Evolutionary conservation across 1,284 basidiomycete species (phyloP), one percentile per base, ranked within the genome.

Genomic region (Ustilago shanxiensis): DNA sequence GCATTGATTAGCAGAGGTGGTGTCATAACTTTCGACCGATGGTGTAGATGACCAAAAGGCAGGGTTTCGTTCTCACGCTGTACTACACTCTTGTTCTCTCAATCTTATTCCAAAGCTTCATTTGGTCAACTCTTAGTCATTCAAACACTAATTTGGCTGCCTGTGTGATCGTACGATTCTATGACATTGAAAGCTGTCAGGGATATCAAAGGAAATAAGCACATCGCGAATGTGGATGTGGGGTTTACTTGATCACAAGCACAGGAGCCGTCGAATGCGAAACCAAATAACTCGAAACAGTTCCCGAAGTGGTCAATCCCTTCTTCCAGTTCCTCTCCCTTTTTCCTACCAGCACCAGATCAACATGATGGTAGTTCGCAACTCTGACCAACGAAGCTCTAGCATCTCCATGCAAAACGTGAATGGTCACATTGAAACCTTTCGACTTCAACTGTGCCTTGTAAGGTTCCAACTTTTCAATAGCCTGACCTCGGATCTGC

Each of bases 391-490:
- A 63, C 29, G 66, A 70, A 3, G 81, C 80, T 6, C 82, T 61
- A 0, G 81, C 71, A 24, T 83, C 80, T 31, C 83, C 83, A 69
- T 85, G 83, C 7, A 83, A 73, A 13, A 83, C 77, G 68, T 85
- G 83, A 60, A 84, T 70, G 6, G 83, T 85, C 18, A 82, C 80
- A n/a, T 60, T 71, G 69, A 70, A 82, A n/a, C 83, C 83, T 14
- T 56, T 65, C 5, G 66, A 60, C 50, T 77, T 79, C n/a, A 84
- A 67, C 62, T 82, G 70, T 8, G 62, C 31, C 52, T 78, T 79
- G 81, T 85, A 85, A 11, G 83, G 83, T 51, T 77, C 67, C 49
- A 85, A 62, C 37, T 83, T 83, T 44, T 81, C 75, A 14, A 85
- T 55, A 5, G 83, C 83, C 61, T 82, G 79, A 16, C 70, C 54